Evolutionary conservation across 2,329 filamentous ascomycete species (phyloP), one percentile per base, ranked within the genome.

Genomic region (Ophiostoma ips): DNA sequence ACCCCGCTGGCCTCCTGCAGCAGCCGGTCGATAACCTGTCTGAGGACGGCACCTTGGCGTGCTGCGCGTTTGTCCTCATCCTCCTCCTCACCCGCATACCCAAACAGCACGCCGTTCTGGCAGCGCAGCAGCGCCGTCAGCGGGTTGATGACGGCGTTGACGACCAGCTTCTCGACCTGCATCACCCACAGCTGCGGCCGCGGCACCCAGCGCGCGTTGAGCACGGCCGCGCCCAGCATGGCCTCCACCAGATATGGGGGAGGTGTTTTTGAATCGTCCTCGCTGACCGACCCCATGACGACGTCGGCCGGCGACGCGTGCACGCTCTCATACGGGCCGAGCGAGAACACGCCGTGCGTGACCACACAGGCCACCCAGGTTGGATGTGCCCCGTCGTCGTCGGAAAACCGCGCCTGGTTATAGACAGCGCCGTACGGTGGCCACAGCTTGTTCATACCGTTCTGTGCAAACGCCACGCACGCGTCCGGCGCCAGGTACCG

Each of bases 141-240:
- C 0, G 90, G 87, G 60, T 95, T 94, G 58, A 95, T 78, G 31
- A 89, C 70, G 34, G 78, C 73, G 61, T 94, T 95, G 48, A 89
- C 71, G 1, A 84, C 83, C 1, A 95, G 71, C 63, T 95, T 95
- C 60, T 94, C 86, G 3, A 95, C 74, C 66, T 95, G 89, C n/a
- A 73, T 59, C 10, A 71, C 55, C 70, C 72, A 75, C 15, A 80
- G 62, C 43, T 76, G 69, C 2, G 64, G 54, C 11, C 64, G 60
- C 2, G 65, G 55, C 5, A 75, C 67, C 19, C 58, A 52, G 9
- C 58, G 64, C 0, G 67, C 70, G 12, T 64, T 61, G 2, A 81
- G 64, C 16, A 65, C 58, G 2, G 71, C 66, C 0, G 73, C 68
- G 2, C 58, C 51, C 3, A 67, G 54, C 19, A 80, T 61, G 51